Base-by-base conservation (phyloP, 805 yeast genomes). In the Starmerella vitae region DNA sequence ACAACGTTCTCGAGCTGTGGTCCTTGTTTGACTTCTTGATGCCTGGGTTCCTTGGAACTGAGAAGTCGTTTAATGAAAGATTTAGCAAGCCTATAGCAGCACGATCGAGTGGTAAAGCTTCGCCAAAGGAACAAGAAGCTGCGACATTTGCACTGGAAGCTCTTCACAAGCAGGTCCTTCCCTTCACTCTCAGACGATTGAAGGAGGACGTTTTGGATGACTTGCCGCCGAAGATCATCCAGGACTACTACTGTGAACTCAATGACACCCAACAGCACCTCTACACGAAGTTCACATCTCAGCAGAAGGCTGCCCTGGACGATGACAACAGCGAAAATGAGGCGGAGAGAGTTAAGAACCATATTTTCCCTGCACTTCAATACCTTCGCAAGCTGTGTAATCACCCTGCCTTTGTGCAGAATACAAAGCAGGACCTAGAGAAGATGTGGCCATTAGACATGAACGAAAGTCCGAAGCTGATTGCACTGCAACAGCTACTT, bases 41-140 rank as follows among this genome's bases (percentile, higher is more conserved):
- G 99, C 99, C 99, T 2, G 99, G 99, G 0, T 91, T 91, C 54
- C 65, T 91, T 47, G 99, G 99, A 12, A 77, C 93, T 3, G 98
- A 91, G 54, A 88, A 85, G 59, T 71, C 78, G 36, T 91, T 91
- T 64, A 91, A 85, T 53, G 97, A 88, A 46, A 72, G 86, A 49
- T 91, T 88, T 67, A 93, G 96, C n/a, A 86, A 86, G 54, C 99
- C 99, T 2, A 91, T 91, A 57, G 88, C 96, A 3, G 88, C 93
- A 2, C 79, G 94, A 30, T 69, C 95, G 55, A 77, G 84, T 49
- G 88, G 86, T 56, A 82, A 86, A 0, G 53, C 63, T 5, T 76
- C 91, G 0, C 77, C 93, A 0, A 88, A 78, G 52, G 98, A 91
- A 52, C 97, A 91, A 57, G 99, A 91, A 56, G 84, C 85, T 1